Percentiles rank a stretch among this genome's conserved stretches.
Conservation (phyloP, 2,329 filamentous ascomycete species). For the Passalora sequoiae region DNA sequence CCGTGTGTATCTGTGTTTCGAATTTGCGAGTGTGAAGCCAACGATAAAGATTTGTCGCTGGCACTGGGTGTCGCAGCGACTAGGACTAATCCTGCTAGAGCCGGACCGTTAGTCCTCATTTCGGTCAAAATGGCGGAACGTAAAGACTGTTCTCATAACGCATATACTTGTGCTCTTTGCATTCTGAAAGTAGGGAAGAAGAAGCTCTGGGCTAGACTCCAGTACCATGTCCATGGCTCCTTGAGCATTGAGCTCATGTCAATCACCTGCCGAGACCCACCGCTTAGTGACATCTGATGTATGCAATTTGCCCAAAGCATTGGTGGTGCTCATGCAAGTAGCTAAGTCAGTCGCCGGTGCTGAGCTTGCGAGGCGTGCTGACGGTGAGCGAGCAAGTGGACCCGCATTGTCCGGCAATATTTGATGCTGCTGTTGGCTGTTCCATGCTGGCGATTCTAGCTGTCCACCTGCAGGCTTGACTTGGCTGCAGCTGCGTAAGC, state of each 20-base stretch:
- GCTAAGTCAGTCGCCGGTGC: conserved; percentile 1
- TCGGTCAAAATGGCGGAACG: background rate
- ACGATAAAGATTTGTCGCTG: too few species aligned
- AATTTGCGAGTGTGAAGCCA: too few species aligned
- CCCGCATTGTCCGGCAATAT: background rate
- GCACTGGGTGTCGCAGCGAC: too few species aligned
- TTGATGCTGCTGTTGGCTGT: background rate
- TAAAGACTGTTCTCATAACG: background rate
- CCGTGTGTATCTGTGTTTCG: too few species aligned
- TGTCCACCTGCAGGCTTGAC: background rate
- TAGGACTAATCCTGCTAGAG: too few species aligned
- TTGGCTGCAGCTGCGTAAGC: background rate
- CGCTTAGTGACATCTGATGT: background rate
- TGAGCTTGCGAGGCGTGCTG: background rate
- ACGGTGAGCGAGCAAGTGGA: background rate
- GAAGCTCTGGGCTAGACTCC: conserved; percentile 1
- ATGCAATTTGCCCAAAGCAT: conserved; percentile 1
- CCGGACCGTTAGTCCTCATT: background rate
- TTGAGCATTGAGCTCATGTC: conserved; percentile 1
- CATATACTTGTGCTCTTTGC: background rate
- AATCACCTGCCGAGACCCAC: conserved; percentile 5
- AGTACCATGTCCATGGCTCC: conserved; percentile 9
- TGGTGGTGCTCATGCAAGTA: conserved; percentile 4
- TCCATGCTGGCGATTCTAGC: too few species aligned
- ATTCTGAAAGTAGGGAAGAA: background rate